Conservation (phyloP, 2,329 filamentous ascomycete genomes). For the Aspergillus hortae region DNA sequence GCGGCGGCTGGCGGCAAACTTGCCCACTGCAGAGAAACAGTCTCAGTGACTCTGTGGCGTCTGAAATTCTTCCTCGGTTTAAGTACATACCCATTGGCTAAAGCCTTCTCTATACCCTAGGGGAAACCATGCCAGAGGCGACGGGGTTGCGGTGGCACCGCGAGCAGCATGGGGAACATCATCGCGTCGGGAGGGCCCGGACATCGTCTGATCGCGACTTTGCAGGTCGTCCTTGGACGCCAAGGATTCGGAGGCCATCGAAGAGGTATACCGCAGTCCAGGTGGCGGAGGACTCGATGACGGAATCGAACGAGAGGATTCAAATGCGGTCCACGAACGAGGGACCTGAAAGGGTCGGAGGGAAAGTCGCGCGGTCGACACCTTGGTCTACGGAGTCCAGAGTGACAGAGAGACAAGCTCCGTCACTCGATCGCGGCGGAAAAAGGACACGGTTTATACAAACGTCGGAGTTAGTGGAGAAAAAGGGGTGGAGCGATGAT, state of each 20-base stretch:
- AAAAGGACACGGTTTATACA: slow-evolving; percentile 1
- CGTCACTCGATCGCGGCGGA: slow-evolving; percentile 20
- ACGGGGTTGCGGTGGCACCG: slow-evolving; percentile 26
- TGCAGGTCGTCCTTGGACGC: slow-evolving; percentile 27
- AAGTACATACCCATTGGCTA: slow-evolving; percentile 73
- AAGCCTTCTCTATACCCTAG: slow-evolving; percentile 88
- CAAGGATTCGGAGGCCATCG: slow-evolving; percentile 37
- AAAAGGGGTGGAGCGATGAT: slow-evolving; percentile 6
- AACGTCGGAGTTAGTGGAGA: slow-evolving; percentile 1
- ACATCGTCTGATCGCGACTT: slow-evolving; percentile 16
- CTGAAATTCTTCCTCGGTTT: slow-evolving; percentile 2
- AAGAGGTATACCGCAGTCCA: slow-evolving; percentile 19
- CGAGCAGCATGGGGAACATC: slow-evolving; percentile 30
- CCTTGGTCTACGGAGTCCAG: slow-evolving; percentile 19
- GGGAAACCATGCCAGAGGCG: slow-evolving; percentile 63
- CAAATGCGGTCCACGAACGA: slow-evolving; percentile 23
- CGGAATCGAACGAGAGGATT: slow-evolving; percentile 11
- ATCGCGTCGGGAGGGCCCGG: slow-evolving; percentile 15
- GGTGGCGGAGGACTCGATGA: slow-evolving; percentile 12
- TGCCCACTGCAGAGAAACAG: slow-evolving; percentile 63
- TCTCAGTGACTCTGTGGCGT: slow-evolving; percentile 16
- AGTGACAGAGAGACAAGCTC: slow-evolving; percentile 20
- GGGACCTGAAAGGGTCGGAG: slow-evolving; percentile 20
- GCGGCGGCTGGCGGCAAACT: slow-evolving; percentile 76
- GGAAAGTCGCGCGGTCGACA: slow-evolving; percentile 24